Percentiles rank a stretch among this genome's conserved stretches.
These are phyloP conservation scores for Pestalotiopsis sp. DNA, from an alignment of 2,329 filamentous ascomycete species.

Conservation along the genomic window DNA sequence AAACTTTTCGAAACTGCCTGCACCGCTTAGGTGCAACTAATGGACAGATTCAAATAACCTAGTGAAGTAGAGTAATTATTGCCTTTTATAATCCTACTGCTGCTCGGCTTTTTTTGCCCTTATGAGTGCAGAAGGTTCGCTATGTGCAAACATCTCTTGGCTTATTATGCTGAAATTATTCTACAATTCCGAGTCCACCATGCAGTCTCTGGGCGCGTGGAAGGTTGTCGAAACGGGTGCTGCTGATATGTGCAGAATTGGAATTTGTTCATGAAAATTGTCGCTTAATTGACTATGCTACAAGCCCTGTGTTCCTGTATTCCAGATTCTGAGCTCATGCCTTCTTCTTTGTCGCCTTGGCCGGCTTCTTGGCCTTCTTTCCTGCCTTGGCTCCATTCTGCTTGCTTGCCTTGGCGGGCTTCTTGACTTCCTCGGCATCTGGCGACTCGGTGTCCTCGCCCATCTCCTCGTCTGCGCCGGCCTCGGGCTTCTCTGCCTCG, in stretches of 20 bases:
- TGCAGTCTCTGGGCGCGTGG: not conserved
- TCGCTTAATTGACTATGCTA: not conserved
- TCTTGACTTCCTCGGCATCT: conserved; percentile 28
- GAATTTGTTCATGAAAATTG: not conserved
- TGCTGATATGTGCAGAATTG: not conserved
- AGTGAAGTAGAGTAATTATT: conserved; percentile 55
- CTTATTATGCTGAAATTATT: conserved; percentile 1
- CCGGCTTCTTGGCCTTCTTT: conserved; percentile 36
- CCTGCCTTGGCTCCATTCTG: conserved; percentile 23
- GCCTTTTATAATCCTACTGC: conserved; percentile 65
- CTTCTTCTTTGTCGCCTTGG: conserved; percentile 41
- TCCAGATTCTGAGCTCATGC: conserved; percentile 30
- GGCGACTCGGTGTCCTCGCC: conserved; percentile 22
- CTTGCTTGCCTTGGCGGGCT: conserved; percentile 35
- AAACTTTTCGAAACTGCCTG: conserved; percentile 35
- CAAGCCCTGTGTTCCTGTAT: not conserved
- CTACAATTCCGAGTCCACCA: not conserved
- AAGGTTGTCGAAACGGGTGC: not conserved
- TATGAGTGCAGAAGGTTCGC: conserved; percentile 61
- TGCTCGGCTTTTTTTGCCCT: conserved; percentile 39
- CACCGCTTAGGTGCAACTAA: conserved; percentile 31
- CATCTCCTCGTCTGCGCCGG: conserved; percentile 19
- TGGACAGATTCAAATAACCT: conserved; percentile 47
- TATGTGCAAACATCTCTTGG: conserved; percentile 57
- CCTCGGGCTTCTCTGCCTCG: conserved; percentile 27